A percentile compares a stretch with the other conserved stretches of the same genome.
Conservation (phyloP, 331 rosid genomes). For the Prunus yedoensis region DNA sequence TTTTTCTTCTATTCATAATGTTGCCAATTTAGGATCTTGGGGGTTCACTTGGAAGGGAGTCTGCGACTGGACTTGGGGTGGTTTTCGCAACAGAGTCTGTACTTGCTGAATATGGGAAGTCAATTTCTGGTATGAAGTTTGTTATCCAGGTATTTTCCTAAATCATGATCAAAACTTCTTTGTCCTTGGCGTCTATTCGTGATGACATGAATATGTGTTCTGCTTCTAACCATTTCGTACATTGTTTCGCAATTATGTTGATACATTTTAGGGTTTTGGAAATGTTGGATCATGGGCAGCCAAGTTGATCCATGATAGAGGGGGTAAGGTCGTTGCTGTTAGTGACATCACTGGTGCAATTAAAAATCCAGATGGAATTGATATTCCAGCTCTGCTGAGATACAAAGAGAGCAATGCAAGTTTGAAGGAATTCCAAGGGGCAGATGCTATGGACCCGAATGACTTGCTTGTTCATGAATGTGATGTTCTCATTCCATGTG, state of each 20-base stretch:
- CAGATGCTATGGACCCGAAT: slow-evolving; percentile 57
- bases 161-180: not conserved
- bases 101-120: slow-evolving; percentile 68
- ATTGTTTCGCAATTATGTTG: not conserved
- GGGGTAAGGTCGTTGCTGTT: slow-evolving; percentile 75
- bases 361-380: slow-evolving; percentile 60
- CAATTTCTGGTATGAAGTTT: slow-evolving; percentile 54
- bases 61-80: slow-evolving; percentile 86
- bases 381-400: slow-evolving; percentile 57
- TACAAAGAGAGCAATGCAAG: slow-evolving; percentile 36
- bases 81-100: slow-evolving; percentile 74
- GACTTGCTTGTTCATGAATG: slow-evolving; percentile 74
- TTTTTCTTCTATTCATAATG: not conserved
- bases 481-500: slow-evolving; percentile 90
- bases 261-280: slow-evolving; percentile 57
- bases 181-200: not conserved
- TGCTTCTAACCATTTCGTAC: not conserved
- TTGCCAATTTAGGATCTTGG: slow-evolving; percentile 70
- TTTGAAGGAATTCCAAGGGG: slow-evolving; percentile 62
- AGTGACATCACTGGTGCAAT: slow-evolving; percentile 85
- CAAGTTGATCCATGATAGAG: slow-evolving; percentile 62
- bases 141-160: slow-evolving; percentile 60
- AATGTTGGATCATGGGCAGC: slow-evolving; percentile 94
- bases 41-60: slow-evolving; percentile 86
- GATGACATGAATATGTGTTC: not conserved